phyloP scores from a whole-genome alignment of 106 monocot species.

The Triglochin maritima region DNA sequence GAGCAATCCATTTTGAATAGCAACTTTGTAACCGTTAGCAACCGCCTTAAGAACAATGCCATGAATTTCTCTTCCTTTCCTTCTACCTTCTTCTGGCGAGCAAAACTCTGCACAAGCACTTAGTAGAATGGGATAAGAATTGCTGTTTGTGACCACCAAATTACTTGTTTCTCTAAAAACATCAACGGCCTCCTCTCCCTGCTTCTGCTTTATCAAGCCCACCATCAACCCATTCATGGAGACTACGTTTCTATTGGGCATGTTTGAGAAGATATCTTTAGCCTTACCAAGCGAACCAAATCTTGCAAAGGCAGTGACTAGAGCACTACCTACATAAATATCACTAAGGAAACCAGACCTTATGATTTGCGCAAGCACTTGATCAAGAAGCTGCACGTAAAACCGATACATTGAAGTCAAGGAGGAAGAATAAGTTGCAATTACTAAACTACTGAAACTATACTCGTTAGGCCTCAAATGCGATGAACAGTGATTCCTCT shows the following conservation, averaged over 20 bases:
- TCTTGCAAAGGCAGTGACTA: slow-evolving; percentile 75
- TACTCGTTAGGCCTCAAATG: slow-evolving; percentile 42
- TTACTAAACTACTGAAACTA: slow-evolving; percentile 63
- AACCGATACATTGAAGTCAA: neutral
- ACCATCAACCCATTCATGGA: slow-evolving; percentile 89
- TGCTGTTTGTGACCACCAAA: slow-evolving; percentile 21
- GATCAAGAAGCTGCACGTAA: slow-evolving; percentile 27
- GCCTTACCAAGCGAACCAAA: slow-evolving; percentile 41
- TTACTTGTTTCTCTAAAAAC: slow-evolving; percentile 32
- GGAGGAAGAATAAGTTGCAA: slow-evolving; percentile 21
- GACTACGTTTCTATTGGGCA: slow-evolving; percentile 48
- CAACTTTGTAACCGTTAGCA: slow-evolving; percentile 25
- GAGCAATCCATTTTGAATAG: slow-evolving; percentile 52
- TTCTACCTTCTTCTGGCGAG: slow-evolving; percentile 35
- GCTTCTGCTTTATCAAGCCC: slow-evolving; percentile 49
- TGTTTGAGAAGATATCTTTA: slow-evolving; percentile 28
- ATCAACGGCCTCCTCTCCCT: slow-evolving; percentile 52
- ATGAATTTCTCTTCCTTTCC: slow-evolving; percentile 65
- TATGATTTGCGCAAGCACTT: slow-evolving; percentile 35
- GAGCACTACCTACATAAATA: slow-evolving; percentile 79
- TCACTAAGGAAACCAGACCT: slow-evolving; percentile 50
- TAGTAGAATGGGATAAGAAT: slow-evolving; percentile 58
- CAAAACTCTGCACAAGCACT: slow-evolving; percentile 59
- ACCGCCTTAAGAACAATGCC: slow-evolving; percentile 32
- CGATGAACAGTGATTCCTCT: slow-evolving; percentile 1